These are phyloP conservation scores for Fusarium verrucosum DNA, from an alignment of 2,329 filamentous ascomycete species.

Conservation along the genomic window DNA sequence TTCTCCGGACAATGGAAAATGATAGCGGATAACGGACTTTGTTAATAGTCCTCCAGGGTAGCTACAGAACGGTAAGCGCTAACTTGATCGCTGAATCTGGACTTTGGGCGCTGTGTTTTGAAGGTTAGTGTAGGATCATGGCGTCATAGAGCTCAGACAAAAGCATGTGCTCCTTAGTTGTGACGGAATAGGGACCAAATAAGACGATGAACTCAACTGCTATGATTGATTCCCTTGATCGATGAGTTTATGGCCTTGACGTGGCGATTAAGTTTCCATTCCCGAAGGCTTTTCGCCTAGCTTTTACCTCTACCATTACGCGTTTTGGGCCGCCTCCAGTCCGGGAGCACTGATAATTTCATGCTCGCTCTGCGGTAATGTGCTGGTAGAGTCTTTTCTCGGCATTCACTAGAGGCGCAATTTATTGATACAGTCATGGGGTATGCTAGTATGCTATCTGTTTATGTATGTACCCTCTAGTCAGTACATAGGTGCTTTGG, in stretches of 20 bases:
- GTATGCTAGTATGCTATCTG: too few species aligned
- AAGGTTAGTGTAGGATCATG: background rate
- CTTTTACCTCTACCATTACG: background rate
- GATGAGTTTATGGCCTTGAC: background rate
- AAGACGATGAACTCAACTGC: background rate
- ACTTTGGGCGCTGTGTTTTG: too few species aligned
- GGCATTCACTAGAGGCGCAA: too few species aligned
- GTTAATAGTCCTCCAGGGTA: constrained; percentile 4
- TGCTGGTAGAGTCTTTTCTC: too few species aligned
- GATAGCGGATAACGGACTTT: constrained; percentile 13
- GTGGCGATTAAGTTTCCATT: background rate
- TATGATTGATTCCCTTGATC: background rate
- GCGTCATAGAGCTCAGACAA: constrained; percentile 6
- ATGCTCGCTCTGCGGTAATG: background rate
- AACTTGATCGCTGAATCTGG: too few species aligned
- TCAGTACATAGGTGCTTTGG: too few species aligned
- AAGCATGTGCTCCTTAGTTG: background rate
- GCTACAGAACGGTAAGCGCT: background rate
- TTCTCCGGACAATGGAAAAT: constrained; percentile 7
- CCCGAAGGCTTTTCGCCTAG: background rate
- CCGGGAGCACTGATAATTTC: too few species aligned
- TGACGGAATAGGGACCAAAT: background rate
- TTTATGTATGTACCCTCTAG: background rate
- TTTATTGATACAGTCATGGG: too few species aligned
- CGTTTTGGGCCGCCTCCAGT: too few species aligned